Percentiles rank a stretch among this genome's conserved stretches.
Conservation (phyloP, 2,329 filamentous ascomycete genomes). For the Fusarium sp. region DNA sequence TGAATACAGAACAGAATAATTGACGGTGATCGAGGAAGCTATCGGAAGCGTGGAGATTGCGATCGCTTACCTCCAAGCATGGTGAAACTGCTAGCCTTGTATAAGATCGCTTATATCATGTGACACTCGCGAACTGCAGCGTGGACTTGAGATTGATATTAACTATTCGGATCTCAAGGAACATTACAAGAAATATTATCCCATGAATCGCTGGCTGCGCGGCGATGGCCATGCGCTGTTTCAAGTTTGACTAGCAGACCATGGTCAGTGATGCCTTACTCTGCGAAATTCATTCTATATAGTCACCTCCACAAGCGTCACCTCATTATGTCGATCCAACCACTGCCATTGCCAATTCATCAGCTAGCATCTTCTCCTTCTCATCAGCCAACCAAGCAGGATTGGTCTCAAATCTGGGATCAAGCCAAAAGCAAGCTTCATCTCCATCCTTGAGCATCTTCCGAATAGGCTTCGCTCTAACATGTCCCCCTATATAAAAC, state of each 20-base stretch:
- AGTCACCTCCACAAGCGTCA: neutral
- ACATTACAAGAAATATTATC: accelerated
- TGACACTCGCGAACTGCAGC: neutral
- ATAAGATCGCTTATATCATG: neutral
- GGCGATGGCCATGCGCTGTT: accelerated
- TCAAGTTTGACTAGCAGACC: no score
- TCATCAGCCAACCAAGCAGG: constrained; percentile 3
- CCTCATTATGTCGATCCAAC: neutral
- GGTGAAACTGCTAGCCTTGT: neutral
- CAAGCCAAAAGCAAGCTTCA: constrained; percentile 2
- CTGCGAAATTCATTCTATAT: neutral
- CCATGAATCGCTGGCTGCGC: accelerated
- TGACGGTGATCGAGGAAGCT: neutral
- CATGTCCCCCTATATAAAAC: neutral
- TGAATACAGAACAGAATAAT: accelerated
- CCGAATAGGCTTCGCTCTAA: neutral
- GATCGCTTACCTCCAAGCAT: neutral
- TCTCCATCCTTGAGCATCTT: constrained; percentile 7
- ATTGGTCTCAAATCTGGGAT: neutral
- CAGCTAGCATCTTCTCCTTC: neutral
- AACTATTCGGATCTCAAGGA: neutral
- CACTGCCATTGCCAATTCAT: neutral
- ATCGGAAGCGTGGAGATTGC: neutral
- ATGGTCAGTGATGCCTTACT: no score
- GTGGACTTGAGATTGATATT: neutral